These are phyloP conservation scores for Rugiboletus extremiorientalis DNA, from an alignment of 1,284 basidiomycete genomes.

Conservation along the genomic window DNA sequence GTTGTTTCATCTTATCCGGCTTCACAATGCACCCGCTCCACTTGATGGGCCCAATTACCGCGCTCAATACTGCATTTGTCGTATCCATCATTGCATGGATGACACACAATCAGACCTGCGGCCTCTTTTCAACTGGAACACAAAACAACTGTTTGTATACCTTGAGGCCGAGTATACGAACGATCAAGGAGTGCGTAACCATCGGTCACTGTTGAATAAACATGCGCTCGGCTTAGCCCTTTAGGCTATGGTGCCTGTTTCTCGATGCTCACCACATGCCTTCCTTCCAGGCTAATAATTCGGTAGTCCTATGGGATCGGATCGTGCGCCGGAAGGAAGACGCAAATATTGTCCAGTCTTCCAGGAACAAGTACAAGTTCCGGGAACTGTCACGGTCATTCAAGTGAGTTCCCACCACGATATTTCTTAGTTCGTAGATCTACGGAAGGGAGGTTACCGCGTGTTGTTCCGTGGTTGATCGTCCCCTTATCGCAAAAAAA, in stretches of 20 bases:
- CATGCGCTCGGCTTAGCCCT: background rate
- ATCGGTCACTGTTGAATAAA: constrained; percentile 6
- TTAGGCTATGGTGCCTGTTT: constrained; percentile 5
- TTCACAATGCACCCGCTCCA: constrained; percentile 16
- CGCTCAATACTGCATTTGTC: background rate
- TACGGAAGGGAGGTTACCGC: constrained; percentile 13
- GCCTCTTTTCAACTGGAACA: constrained; percentile 91
- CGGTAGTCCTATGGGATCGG: constrained; percentile 90
- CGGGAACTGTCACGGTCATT: constrained; percentile 76
- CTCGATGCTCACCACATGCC: constrained; percentile 5
- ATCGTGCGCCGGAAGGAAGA: constrained; percentile 81
- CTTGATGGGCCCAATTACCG: constrained; percentile 19
- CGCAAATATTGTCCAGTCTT: constrained; percentile 55
- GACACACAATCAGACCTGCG: constrained; percentile 56
- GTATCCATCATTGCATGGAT: constrained; percentile 1
- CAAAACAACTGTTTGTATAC: constrained; percentile 89
- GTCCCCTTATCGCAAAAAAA: constrained; percentile 17
- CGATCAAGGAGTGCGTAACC: constrained; percentile 59
- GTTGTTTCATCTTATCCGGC: constrained; percentile 26
- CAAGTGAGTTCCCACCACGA: constrained; percentile 54
- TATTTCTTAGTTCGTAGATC: constrained; percentile 7
- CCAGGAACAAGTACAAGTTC: constrained; percentile 81
- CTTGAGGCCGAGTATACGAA: constrained; percentile 79
- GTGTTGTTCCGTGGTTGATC: constrained; percentile 20
- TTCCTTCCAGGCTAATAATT: constrained; percentile 63